Base-by-base conservation (phyloP, 805 yeast genomes). In the Barnettozyma siamensis region DNA sequence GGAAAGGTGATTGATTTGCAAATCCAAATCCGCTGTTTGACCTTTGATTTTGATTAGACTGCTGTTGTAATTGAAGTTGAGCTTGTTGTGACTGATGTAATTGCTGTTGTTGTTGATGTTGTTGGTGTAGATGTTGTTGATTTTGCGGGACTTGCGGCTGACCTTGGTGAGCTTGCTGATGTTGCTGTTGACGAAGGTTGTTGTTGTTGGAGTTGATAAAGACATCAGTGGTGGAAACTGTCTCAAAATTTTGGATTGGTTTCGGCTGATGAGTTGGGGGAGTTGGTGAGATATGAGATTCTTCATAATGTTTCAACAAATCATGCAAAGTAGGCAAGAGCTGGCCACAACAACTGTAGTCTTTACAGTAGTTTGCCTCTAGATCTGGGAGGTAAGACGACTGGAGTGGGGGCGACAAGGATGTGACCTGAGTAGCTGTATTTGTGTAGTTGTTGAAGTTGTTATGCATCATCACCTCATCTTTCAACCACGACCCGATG, bases 351-450 rank as follows among this genome's bases (percentile, higher is more conserved):
- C 99, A 93, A 38, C 88, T 79, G 65, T 93, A 93, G 67, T 93
- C 99, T 62, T 85, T 86, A 64, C 99, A 93, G 64, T 91, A 93
- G 61, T 89, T 89, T 9, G 96, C 95, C 64, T 91, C 99, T 44
- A 91, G 70, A 56, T 86, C 87, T 16, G 98, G 96, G 46, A 93
- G 71, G 60, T 91, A 93, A 8, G 93, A 76, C 21, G 91, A 78
- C 44, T 77, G 73, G 43, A 76, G 67, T 18, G 82, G 75, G 29
- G 86, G 87, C 41, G 88, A 86, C 51, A 58, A 46, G 9, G 49
- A 41, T 1, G 44, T 43, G 31, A 33, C 19, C 24, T 39, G 35
- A 40, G 37, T 17, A 38, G 38, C 15, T 38, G 42, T 13, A 35
- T 48, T 55, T 44, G 36, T 35, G 35, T 47, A 43, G 38, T 50